A percentile compares a stretch with the other conserved stretches of the same genome.
These are phyloP conservation scores for Pulveroboletus sp. DNA, from an alignment of 768 basidiomycete species.

Conservation along the genomic window DNA sequence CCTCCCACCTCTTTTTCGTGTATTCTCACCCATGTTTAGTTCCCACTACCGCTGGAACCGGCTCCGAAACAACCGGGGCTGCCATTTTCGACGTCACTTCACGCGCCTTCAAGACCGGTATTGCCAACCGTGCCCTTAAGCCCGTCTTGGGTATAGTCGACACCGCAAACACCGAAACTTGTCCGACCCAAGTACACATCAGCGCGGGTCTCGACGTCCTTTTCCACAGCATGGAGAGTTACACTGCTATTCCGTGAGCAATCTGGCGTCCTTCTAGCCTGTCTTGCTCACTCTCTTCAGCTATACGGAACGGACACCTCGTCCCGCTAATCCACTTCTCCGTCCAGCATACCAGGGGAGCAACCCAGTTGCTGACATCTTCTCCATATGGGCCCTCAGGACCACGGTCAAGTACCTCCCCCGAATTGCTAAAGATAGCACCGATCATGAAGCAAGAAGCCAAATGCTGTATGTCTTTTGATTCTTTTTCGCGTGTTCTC, in stretches of 20 bases:
- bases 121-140: slow-evolving; percentile 88
- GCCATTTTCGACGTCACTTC: slow-evolving; percentile 94
- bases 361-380: slow-evolving; percentile 94
- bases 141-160: slow-evolving; percentile 87
- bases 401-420: slow-evolving; percentile 89
- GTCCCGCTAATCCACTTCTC: slow-evolving; percentile 86
- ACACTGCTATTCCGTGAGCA: slow-evolving; percentile 85
- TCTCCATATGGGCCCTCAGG: slow-evolving; percentile 90
- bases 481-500: neutral
- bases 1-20: neutral
- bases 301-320: slow-evolving; percentile 87
- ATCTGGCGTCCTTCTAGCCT: neutral
- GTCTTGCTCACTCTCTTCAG: slow-evolving; percentile 34
- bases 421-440: slow-evolving; percentile 72
- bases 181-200: slow-evolving; percentile 90
- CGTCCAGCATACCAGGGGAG: slow-evolving; percentile 93
- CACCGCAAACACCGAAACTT: slow-evolving; percentile 86
- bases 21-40: slow-evolving; percentile 33
- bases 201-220: slow-evolving; percentile 93
- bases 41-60: slow-evolving; percentile 82
- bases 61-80: slow-evolving; percentile 92
- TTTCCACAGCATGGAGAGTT: slow-evolving; percentile 95
- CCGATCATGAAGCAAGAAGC: slow-evolving; percentile 78
- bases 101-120: slow-evolving; percentile 93
- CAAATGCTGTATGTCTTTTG: slow-evolving; percentile 78